Percentiles rank a stretch among this genome's conserved stretches.
Conservation (phyloP, 106 monocot species). For the Ottelia alismoides region DNA sequence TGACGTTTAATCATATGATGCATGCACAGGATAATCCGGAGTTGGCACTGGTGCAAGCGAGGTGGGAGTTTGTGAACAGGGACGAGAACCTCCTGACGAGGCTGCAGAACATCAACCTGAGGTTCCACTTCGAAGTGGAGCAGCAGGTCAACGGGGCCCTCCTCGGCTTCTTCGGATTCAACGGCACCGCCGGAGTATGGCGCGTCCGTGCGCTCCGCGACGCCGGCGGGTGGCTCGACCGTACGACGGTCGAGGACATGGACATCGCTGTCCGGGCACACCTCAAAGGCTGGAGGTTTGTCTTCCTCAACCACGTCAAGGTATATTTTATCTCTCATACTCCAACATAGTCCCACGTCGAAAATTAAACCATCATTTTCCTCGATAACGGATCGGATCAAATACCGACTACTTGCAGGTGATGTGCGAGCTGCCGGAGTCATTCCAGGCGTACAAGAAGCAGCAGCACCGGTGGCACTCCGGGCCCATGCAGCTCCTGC, state of each 20-base stretch:
- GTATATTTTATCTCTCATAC: too few relatives aligned
- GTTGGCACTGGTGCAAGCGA: constrained; percentile 25
- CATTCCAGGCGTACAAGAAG: constrained; percentile 55
- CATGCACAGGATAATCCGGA: constrained; percentile 32
- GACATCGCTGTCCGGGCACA: too few relatives aligned
- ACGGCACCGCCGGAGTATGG: too few relatives aligned
- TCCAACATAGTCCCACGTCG: too few relatives aligned
- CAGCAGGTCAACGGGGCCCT: constrained; percentile 50
- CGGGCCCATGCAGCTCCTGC: constrained; percentile 60
- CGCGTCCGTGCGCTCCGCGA: constrained; percentile 13
- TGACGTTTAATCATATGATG: too few relatives aligned
- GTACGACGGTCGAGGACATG: too few relatives aligned
- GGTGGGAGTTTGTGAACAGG: constrained; percentile 30
- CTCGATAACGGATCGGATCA: constrained; percentile 16
- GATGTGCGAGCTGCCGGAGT: constrained; percentile 47
- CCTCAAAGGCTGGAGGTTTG: neutral
- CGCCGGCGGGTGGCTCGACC: constrained; percentile 33
- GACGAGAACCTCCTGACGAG: too few relatives aligned
- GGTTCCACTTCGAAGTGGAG: constrained; percentile 53
- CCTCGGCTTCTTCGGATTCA: constrained; percentile 49
- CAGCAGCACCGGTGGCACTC: constrained; percentile 70
- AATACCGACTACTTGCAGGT: constrained; percentile 11
- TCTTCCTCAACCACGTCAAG: constrained; percentile 42
- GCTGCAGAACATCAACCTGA: constrained; percentile 48
- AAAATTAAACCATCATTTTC: constrained; percentile 22